Conservation (phyloP, 768 basidiomycete species). For the Lactarius sanguifluus region DNA sequence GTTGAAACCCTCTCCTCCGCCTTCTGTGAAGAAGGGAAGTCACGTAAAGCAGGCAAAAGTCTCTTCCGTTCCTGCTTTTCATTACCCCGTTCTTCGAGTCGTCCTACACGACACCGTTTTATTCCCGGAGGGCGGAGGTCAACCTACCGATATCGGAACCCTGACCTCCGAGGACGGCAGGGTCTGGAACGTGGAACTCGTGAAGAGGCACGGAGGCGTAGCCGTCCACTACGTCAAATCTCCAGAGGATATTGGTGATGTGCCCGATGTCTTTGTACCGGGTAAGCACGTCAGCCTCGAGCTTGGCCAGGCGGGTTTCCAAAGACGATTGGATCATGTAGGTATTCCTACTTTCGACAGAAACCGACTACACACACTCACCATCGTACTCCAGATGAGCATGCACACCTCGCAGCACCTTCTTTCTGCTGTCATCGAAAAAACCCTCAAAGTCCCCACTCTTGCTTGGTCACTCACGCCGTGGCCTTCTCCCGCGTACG, state of each 20-base stretch:
- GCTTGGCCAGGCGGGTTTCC: constrained; percentile 58
- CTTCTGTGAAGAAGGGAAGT: constrained; percentile 43
- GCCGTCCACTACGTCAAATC: constrained; percentile 71
- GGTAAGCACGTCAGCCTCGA: constrained; percentile 54
- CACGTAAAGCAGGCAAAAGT: constrained; percentile 55
- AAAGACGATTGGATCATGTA: constrained; percentile 73
- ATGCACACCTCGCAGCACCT: constrained; percentile 86
- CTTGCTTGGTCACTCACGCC: constrained; percentile 79
- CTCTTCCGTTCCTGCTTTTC: constrained; percentile 47
- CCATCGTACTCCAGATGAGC: constrained; percentile 54
- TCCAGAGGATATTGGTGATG: constrained; percentile 42
- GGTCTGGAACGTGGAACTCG: constrained; percentile 60
- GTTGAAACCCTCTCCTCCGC: constrained; percentile 44
- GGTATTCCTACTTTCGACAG: constrained; percentile 31
- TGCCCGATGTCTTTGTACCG: constrained; percentile 47
- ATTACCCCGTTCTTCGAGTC: constrained; percentile 58
- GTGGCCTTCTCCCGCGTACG: constrained; percentile 68
- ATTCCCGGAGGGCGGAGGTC: constrained; percentile 83
- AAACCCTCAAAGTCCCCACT: constrained; percentile 60
- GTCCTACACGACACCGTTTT: constrained; percentile 74
- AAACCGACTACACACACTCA: neutral
- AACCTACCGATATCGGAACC: constrained; percentile 70
- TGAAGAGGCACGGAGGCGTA: constrained; percentile 66
- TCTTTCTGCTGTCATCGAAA: constrained; percentile 77
- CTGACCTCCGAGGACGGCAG: constrained; percentile 48